A percentile compares a stretch with the other conserved stretches of the same genome.
Evolutionary conservation across 2,329 filamentous ascomycete genomes (phyloP).

Genomic region (Diplodia scrobiculata): DNA sequence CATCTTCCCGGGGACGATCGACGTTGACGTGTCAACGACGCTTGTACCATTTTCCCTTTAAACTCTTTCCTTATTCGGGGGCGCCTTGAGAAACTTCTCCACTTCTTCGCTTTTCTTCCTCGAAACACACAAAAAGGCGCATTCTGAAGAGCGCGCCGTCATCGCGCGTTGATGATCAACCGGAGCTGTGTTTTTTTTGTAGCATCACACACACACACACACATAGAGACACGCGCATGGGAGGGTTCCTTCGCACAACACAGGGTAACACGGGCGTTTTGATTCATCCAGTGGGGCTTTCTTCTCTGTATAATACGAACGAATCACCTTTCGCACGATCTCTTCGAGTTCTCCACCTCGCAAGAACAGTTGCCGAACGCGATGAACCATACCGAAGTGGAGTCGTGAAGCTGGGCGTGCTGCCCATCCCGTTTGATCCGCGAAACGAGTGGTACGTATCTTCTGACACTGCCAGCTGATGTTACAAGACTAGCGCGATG

Average conservation of each 20-base stretch:
- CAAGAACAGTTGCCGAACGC: background rate
- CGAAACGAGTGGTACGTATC: background rate
- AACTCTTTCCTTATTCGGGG: background rate
- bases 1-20: slow-evolving; percentile 9
- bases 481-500: background rate
- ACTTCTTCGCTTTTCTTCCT: background rate
- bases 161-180: background rate
- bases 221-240: background rate
- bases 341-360: background rate
- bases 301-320: background rate
- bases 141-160: background rate
- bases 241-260: background rate
- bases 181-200: background rate
- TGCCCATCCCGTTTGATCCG: background rate
- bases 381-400: background rate
- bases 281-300: background rate
- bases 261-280: background rate
- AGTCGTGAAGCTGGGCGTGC: background rate
- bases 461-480: background rate
- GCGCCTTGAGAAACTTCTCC: background rate
- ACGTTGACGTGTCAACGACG: slow-evolving; percentile 23
- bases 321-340: background rate
- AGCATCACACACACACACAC: background rate
- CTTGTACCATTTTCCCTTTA: slow-evolving; percentile 17
- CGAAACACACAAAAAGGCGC: background rate